A percentile compares a stretch with the other conserved stretches of the same genome.
phyloP scores from a whole-genome alignment of 148 eudicot genomes.

The Dysphania ambrosioides region DNA sequence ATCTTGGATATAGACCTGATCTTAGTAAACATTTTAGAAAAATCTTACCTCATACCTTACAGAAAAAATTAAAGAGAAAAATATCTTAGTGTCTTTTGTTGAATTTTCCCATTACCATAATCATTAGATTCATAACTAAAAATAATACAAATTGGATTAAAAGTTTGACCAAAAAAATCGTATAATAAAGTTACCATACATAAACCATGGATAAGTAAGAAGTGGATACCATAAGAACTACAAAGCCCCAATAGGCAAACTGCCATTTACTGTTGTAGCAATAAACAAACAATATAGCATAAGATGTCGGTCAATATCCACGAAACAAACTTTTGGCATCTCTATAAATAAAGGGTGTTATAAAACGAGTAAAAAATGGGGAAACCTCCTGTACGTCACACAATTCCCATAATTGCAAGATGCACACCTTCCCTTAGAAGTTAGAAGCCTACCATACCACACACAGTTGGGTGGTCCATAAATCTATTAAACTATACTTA shows the following conservation, averaged over 20 bases:
- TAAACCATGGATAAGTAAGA: background rate
- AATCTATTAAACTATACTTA: background rate
- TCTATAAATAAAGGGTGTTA: slow-evolving; percentile 1
- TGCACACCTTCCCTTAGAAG: too few species aligned
- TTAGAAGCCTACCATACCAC: too few species aligned
- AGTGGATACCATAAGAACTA: too few species aligned
- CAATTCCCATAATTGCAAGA: slow-evolving; percentile 14
- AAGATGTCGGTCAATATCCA: background rate
- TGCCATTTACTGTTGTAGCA: background rate
- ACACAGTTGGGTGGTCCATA: slow-evolving; percentile 7
- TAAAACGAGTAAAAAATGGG: background rate
- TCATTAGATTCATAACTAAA: too few species aligned
- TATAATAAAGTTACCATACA: background rate
- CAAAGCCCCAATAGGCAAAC: background rate
- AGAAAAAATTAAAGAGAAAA: too few species aligned
- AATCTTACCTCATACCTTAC: too few species aligned
- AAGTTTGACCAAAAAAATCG: background rate
- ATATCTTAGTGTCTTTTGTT: too few species aligned
- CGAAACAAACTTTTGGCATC: background rate
- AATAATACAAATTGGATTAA: background rate
- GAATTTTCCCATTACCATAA: too few species aligned
- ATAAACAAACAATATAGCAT: background rate
- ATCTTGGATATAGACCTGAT: too few species aligned
- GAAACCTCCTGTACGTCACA: slow-evolving; percentile 11
- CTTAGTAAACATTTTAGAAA: too few species aligned